phyloP scores from a whole-genome alignment of 148 eudicot genomes.

The Camellia sinensis region DNA sequence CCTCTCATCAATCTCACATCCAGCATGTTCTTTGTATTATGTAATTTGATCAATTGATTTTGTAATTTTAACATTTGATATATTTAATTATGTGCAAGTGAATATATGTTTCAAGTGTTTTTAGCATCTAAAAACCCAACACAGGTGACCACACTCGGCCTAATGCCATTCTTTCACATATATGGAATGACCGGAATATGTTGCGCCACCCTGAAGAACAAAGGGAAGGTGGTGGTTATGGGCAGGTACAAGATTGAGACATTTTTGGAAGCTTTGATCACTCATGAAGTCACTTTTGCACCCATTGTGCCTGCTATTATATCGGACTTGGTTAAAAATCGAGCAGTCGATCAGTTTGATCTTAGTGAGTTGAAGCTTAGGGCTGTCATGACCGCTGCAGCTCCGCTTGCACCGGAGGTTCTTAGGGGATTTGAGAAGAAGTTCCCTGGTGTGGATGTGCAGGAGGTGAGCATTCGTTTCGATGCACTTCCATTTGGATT shows the following conservation, averaged over 20 bases:
- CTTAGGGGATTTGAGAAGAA: conserved; percentile 66
- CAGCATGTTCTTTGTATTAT: too few species aligned
- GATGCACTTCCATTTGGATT: not conserved
- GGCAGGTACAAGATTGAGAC: conserved; percentile 64
- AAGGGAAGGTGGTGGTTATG: conserved; percentile 95
- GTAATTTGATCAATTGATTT: too few species aligned
- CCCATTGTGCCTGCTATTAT: conserved; percentile 94
- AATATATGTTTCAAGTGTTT: too few species aligned
- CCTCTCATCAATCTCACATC: too few species aligned
- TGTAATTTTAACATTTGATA: too few species aligned
- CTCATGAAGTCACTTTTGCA: conserved; percentile 69
- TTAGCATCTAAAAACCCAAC: too few species aligned
- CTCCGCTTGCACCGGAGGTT: conserved; percentile 92
- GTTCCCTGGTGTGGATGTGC: conserved; percentile 77
- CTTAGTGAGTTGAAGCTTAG: conserved; percentile 57
- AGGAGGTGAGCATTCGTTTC: conserved; percentile 53
- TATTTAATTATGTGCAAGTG: too few species aligned
- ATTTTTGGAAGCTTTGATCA: conserved; percentile 52
- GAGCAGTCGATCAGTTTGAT: conserved; percentile 72
- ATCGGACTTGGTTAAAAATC: conserved; percentile 64
- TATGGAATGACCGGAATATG: conserved; percentile 86
- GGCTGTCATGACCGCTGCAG: conserved; percentile 95
- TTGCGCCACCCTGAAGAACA: conserved; percentile 77
- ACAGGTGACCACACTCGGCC: conserved; percentile 63
- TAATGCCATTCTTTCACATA: conserved; percentile 92